Conservation (phyloP, 2,329 filamentous ascomycete species). For the Beauveria bassiana region DNA sequence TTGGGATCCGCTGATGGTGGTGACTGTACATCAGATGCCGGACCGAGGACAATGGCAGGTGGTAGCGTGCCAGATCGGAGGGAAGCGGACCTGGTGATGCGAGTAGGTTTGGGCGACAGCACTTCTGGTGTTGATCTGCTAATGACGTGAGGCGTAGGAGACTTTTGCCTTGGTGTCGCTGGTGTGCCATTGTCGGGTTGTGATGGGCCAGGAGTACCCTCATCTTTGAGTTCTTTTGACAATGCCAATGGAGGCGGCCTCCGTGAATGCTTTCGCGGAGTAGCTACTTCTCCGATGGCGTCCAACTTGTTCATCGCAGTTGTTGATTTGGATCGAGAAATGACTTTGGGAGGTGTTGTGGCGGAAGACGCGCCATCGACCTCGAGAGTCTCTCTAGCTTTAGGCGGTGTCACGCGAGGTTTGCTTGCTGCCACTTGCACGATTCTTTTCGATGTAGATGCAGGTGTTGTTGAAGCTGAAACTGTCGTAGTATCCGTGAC, state of each 20-base stretch:
- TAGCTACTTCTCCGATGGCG: not conserved
- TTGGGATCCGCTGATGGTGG: conserved; percentile 22
- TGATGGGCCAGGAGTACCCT: not conserved
- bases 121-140: conserved; percentile 18
- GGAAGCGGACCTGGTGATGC: conserved; percentile 21
- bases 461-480: not conserved
- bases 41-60: conserved; percentile 20
- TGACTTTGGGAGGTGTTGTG: not conserved
- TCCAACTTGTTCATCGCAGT: not conserved
- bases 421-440: not conserved
- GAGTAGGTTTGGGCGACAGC: conserved; percentile 26
- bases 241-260: not conserved
- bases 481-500: not conserved
- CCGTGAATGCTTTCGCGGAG: not conserved
- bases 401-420: conserved; percentile 7
- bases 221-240: not conserved
- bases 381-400: not conserved
- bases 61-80: conserved; percentile 22
- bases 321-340: not conserved
- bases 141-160: conserved; percentile 16
- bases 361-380: not conserved
- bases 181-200: not conserved
- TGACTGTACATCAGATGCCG: conserved; percentile 15
- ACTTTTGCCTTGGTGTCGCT: conserved; percentile 1
- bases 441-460: not conserved